Percentiles rank a stretch among this genome's conserved stretches.
These are phyloP conservation scores for Ustilago loliicola DNA, from an alignment of 1,284 basidiomycete species.

Conservation along the genomic window DNA sequence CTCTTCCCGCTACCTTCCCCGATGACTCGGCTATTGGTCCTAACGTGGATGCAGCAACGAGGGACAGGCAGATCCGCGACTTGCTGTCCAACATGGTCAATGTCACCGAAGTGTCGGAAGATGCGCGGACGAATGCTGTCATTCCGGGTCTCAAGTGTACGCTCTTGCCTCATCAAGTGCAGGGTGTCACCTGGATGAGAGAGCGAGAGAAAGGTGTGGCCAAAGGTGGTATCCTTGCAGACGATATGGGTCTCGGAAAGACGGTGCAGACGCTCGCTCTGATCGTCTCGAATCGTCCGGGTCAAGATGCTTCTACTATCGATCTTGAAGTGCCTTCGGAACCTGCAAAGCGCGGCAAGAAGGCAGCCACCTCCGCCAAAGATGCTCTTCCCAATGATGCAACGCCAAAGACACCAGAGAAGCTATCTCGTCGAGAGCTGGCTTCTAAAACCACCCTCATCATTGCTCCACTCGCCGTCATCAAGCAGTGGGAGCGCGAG, in stretches of 20 bases:
- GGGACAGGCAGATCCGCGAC: slow-evolving; percentile 60
- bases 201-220: slow-evolving; percentile 81
- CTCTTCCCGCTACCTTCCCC: slow-evolving; percentile 10
- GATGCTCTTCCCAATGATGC: slow-evolving; percentile 7
- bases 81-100: slow-evolving; percentile 61
- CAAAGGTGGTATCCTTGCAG: slow-evolving; percentile 86
- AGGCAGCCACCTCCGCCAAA: slow-evolving; percentile 2
- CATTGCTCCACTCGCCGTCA: slow-evolving; percentile 76
- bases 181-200: slow-evolving; percentile 88
- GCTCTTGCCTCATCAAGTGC: slow-evolving; percentile 87
- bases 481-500: slow-evolving; percentile 92
- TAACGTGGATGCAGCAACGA: slow-evolving; percentile 47
- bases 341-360: slow-evolving; percentile 22
- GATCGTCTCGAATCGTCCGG: slow-evolving; percentile 90
- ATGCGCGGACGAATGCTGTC: slow-evolving; percentile 26
- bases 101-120: slow-evolving; percentile 47
- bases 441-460: slow-evolving; percentile 60
- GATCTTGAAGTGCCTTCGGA: slow-evolving; percentile 72
- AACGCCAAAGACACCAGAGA: slow-evolving; percentile 7
- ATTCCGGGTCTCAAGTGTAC: slow-evolving; percentile 74
- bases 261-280: slow-evolving; percentile 93
- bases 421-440: slow-evolving; percentile 33
- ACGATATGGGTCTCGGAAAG: slow-evolving; percentile 92
- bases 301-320: slow-evolving; percentile 80
- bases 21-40: slow-evolving; percentile 19